Evolutionary conservation across 2,329 filamentous ascomycete genomes (phyloP).

Genomic region (Fusarium sp.): DNA sequence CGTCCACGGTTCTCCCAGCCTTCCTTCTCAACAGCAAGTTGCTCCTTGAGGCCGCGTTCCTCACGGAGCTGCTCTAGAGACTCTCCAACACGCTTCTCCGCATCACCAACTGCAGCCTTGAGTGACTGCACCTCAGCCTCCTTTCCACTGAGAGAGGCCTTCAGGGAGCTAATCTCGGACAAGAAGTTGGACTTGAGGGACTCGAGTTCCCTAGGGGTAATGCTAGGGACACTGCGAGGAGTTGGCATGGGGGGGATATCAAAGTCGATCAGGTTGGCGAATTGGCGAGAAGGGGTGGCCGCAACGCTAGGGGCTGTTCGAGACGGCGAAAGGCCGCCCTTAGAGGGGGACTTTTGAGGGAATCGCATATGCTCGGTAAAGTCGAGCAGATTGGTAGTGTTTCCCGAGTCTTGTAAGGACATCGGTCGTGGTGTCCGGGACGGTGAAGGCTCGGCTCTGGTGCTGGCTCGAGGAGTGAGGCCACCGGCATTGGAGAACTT

Average conservation of each 20-base stretch:
- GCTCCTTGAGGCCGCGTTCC: conserved; percentile 76
- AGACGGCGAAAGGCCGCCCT: conserved; percentile 48
- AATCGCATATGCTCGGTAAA: conserved; percentile 81
- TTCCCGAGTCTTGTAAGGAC: conserved; percentile 58
- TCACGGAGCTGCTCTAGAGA: conserved; percentile 87
- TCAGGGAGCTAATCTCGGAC: conserved; percentile 94
- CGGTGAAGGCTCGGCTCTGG: conserved; percentile 49
- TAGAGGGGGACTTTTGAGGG: conserved; percentile 63
- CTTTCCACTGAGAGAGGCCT: conserved; percentile 90
- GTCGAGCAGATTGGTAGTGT: conserved; percentile 86
- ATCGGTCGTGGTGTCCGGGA: conserved; percentile 52
- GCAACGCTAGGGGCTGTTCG: conserved; percentile 47
- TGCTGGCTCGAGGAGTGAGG: conserved; percentile 53
- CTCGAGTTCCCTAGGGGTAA: conserved; percentile 93
- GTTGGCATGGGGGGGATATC: conserved; percentile 95
- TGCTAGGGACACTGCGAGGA: conserved; percentile 88
- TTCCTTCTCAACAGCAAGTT: conserved; percentile 79
- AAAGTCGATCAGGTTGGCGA: conserved; percentile 77
- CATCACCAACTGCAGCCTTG: conserved; percentile 88
- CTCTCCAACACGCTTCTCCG: conserved; percentile 91
- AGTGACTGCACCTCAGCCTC: conserved; percentile 91
- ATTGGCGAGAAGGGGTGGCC: conserved; percentile 64
- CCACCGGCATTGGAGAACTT: conserved; percentile 60
- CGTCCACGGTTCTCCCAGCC: conserved; percentile 87
- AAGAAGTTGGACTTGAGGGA: conserved; percentile 90